Evolutionary conservation across 2,329 filamentous ascomycete genomes (phyloP).

Genomic region (Hypoxylon sp.): DNA sequence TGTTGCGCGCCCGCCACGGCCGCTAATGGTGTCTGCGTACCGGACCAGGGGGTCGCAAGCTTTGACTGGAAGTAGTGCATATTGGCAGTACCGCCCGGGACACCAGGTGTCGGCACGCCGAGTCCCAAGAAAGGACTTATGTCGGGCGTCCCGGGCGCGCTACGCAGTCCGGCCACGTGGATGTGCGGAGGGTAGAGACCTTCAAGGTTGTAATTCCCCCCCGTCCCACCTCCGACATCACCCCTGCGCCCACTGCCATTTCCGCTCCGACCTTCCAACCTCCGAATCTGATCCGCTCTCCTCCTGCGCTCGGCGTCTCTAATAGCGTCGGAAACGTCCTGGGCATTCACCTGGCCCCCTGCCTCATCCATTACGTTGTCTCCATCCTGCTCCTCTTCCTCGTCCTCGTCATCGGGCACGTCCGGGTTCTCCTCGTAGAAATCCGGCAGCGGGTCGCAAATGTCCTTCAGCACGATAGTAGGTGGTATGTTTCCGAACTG

Average conservation of each 20-base stretch:
- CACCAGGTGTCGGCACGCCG: constrained; percentile 69
- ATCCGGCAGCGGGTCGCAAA: constrained; percentile 93
- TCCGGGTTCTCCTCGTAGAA: constrained; percentile 91
- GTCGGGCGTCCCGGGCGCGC: constrained; percentile 56
- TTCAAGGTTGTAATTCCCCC: constrained; percentile 42
- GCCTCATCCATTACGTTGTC: constrained; percentile 48
- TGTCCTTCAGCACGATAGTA: constrained; percentile 92
- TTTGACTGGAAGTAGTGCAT: constrained; percentile 87
- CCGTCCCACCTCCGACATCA: constrained; percentile 37
- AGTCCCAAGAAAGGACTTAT: constrained; percentile 67
- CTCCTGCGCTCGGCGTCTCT: constrained; percentile 53
- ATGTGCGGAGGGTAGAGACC: constrained; percentile 56
- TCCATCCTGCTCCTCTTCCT: constrained; percentile 53
- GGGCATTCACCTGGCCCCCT: constrained; percentile 45
- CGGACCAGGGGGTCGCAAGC: constrained; percentile 76
- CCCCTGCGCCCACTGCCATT: constrained; percentile 27
- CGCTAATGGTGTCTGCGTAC: constrained; percentile 82
- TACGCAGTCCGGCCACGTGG: constrained; percentile 54
- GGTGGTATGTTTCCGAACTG: constrained; percentile 88
- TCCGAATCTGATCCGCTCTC: constrained; percentile 51
- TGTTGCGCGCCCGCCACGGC: constrained; percentile 80
- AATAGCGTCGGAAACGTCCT: constrained; percentile 52
- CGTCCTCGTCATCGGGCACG: constrained; percentile 68
- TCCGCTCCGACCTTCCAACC: constrained; percentile 41
- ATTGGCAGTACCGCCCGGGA: constrained; percentile 79